Evolutionary conservation across 768 basidiomycete genomes (phyloP).

Genomic region (Strobilomyces confusus): DNA sequence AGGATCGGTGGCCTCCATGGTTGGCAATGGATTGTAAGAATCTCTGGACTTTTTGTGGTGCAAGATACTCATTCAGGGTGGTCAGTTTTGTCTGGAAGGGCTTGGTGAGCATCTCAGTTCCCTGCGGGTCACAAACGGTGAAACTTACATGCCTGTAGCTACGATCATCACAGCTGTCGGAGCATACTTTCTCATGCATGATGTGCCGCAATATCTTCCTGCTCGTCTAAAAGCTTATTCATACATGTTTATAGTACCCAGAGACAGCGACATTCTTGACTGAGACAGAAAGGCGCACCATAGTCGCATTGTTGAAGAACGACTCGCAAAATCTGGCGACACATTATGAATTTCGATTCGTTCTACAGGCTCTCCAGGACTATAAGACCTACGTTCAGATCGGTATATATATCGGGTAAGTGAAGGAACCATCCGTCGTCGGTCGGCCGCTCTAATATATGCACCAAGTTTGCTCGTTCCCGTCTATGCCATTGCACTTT

Average conservation of each 20-base stretch:
- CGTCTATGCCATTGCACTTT: conserved; percentile 46
- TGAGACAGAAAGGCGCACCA: conserved; percentile 37
- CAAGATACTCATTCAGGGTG: conserved; percentile 6
- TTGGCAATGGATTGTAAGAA: conserved; percentile 37
- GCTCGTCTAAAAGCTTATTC: conserved; percentile 1
- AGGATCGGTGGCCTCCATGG: conserved; percentile 31
- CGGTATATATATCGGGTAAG: conserved; percentile 41
- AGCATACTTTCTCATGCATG: conserved; percentile 50
- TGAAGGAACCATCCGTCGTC: not conserved
- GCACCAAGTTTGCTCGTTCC: conserved; percentile 40
- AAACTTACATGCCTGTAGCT: conserved; percentile 9
- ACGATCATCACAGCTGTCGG: conserved; percentile 17
- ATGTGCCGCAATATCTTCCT: conserved; percentile 30
- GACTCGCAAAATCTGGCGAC: conserved; percentile 44
- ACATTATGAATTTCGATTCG: conserved; percentile 41
- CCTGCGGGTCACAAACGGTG: not conserved
- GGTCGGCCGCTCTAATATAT: not conserved
- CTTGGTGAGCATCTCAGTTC: conserved; percentile 12
- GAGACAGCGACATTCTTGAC: conserved; percentile 56
- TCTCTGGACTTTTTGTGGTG: not conserved
- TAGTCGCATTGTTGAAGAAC: conserved; percentile 37
- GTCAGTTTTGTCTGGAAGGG: conserved; percentile 31
- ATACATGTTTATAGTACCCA: conserved; percentile 41
- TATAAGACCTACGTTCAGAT: conserved; percentile 37
- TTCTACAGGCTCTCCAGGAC: conserved; percentile 46